These are phyloP conservation scores for Mikania micrantha DNA, from an alignment of 129 eudicot genomes.

Conservation along the genomic window DNA sequence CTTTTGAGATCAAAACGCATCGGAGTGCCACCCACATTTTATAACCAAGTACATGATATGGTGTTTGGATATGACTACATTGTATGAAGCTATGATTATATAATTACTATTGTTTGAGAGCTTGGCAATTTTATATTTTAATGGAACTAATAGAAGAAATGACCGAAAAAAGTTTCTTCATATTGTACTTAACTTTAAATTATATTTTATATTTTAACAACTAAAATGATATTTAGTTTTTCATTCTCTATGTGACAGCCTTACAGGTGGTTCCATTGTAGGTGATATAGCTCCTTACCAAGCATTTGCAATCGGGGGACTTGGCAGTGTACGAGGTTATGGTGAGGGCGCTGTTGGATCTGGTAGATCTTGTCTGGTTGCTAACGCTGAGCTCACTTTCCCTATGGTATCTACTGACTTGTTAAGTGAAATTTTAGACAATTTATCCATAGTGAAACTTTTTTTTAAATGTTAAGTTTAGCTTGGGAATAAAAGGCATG, in stretches of 20 bases:
- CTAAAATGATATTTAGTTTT: too few species aligned
- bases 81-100: too few species aligned
- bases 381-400: conserved; percentile 75
- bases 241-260: conserved; percentile 38
- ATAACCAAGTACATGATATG: too few species aligned
- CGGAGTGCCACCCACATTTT: too few species aligned
- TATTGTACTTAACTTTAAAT: background rate
- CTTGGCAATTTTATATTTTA: background rate
- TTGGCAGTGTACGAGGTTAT: conserved; percentile 90
- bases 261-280: conserved; percentile 88
- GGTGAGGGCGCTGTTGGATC: conserved; percentile 97
- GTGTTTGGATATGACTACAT: background rate
- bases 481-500: too few species aligned
- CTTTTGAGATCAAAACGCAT: too few species aligned
- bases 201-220: background rate
- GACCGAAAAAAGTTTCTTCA: background rate
- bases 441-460: background rate
- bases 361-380: conserved; percentile 91
- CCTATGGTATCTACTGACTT: conserved; percentile 60
- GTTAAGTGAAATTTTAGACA: background rate
- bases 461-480: background rate
- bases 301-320: conserved; percentile 95
- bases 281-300: conserved; percentile 99
- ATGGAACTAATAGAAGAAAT: background rate
- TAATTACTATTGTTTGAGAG: background rate